A percentile compares a stretch with the other conserved stretches of the same genome.
Evolutionary conservation across 352 stramenopile genomes (phyloP).

Genomic region (Phytophthora quininea): DNA sequence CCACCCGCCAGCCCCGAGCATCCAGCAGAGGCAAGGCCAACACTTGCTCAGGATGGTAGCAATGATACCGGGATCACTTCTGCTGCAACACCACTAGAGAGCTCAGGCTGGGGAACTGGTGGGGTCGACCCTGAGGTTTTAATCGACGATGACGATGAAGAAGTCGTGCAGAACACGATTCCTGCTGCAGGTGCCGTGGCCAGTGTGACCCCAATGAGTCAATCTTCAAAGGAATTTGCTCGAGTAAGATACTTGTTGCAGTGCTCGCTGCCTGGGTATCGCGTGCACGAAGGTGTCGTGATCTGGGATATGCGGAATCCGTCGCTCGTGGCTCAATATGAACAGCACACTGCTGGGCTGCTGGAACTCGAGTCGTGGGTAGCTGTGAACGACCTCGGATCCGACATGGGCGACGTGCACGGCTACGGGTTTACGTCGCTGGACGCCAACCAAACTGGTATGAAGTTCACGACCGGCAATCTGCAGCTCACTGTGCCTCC

Average conservation of each 20-base stretch:
- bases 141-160: constrained; percentile 22
- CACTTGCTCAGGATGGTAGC: background rate
- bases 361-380: constrained; percentile 83
- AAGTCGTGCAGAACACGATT: constrained; percentile 32
- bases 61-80: constrained; percentile 2
- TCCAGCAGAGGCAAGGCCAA: background rate
- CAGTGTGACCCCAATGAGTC: constrained; percentile 55
- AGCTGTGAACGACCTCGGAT: constrained; percentile 66
- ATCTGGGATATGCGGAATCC: constrained; percentile 82
- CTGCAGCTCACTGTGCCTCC: constrained; percentile 40
- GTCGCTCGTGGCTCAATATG: constrained; percentile 60
- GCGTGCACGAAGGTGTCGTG: constrained; percentile 60
- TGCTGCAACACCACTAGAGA: background rate
- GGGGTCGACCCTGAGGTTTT: constrained; percentile 13
- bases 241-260: constrained; percentile 72
- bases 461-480: constrained; percentile 77
- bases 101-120: background rate
- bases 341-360: constrained; percentile 48
- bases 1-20: constrained; percentile 9
- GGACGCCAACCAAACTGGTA: constrained; percentile 42
- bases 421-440: constrained; percentile 60
- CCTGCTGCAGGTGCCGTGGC: constrained; percentile 40
- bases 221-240: constrained; percentile 57
- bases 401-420: constrained; percentile 59
- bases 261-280: constrained; percentile 60